phyloP scores from a whole-genome alignment of 78 protist genomes.

The Dictyostelium citrinum region DNA sequence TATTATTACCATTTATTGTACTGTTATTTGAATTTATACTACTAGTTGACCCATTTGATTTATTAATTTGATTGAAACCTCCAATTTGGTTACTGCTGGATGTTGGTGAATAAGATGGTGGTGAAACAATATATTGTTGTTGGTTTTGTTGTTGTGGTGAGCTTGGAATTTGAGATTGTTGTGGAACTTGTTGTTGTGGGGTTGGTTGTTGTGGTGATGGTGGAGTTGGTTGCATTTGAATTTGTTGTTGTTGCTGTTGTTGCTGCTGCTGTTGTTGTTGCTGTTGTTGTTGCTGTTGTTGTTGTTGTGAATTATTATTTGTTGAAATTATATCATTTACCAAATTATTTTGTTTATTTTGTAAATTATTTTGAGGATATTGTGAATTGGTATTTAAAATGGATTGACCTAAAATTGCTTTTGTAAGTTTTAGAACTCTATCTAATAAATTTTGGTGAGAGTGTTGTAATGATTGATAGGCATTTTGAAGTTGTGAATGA shows the following conservation, averaged over 20 bases:
- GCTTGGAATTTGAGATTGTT: background rate
- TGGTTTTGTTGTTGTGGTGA: constrained; percentile 1
- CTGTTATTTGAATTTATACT: background rate
- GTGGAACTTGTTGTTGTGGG: background rate
- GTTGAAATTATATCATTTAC: background rate
- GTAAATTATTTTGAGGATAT: background rate
- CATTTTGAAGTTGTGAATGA: constrained; percentile 51
- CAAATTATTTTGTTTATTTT: background rate
- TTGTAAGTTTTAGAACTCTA: constrained; percentile 60
- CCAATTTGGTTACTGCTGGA: background rate
- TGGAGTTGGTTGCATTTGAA: background rate
- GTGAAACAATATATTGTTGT: background rate
- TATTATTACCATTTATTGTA: background rate
- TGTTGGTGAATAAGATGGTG: background rate
- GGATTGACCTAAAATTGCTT: constrained; percentile 45
- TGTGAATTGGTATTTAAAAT: background rate
- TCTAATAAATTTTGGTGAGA: constrained; percentile 68
- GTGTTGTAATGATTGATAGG: constrained; percentile 49
- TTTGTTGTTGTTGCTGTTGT: constrained; percentile 16
- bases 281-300: background rate
- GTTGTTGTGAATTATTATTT: background rate
- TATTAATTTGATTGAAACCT: background rate
- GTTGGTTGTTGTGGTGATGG: constrained; percentile 3
- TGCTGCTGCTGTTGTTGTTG: background rate
- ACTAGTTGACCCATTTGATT: background rate